Percentiles rank a stretch among this genome's conserved stretches.
Conservation (phyloP, 805 yeast genomes). For the Phaffomyces thermotolerans region DNA sequence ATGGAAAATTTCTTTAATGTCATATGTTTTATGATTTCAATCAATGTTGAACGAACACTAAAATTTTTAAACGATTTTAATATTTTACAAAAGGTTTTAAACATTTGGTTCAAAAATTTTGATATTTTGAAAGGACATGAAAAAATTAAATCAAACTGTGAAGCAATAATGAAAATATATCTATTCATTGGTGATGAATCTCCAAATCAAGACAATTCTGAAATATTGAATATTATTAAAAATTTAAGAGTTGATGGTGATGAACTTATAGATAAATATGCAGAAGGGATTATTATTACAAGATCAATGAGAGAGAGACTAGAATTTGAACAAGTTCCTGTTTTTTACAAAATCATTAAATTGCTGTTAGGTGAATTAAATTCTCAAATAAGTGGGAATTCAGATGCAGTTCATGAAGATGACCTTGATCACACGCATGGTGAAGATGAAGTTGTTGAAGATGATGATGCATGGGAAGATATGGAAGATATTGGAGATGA, state of each 20-base stretch:
- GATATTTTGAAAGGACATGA: constrained; percentile 71
- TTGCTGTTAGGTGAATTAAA: constrained; percentile 62
- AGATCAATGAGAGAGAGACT: constrained; percentile 71
- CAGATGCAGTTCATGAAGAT: constrained; percentile 19
- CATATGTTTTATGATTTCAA: constrained; percentile 60
- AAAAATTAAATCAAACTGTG: constrained; percentile 55
- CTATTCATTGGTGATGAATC: constrained; percentile 42
- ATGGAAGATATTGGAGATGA: constrained; percentile 60
- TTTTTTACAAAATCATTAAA: constrained; percentile 65
- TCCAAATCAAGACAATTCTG: neutral
- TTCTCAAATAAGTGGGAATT: constrained; percentile 38
- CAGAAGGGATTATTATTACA: constrained; percentile 64
- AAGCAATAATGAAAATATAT: constrained; percentile 65
- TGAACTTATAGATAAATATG: constrained; percentile 43
- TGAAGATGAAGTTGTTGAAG: constrained; percentile 60
- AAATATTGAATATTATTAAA: constrained; percentile 22
- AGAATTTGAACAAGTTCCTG: constrained; percentile 56
- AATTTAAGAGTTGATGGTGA: constrained; percentile 71
- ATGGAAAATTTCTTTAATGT: constrained; percentile 72
- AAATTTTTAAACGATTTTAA: constrained; percentile 42
- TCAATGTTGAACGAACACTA: constrained; percentile 57
- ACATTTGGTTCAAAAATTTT: constrained; percentile 79
- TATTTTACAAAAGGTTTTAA: constrained; percentile 45
- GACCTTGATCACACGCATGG: constrained; percentile 34
- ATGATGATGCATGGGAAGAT: constrained; percentile 69